A percentile compares a stretch with the other conserved stretches of the same genome.
phyloP scores from a whole-genome alignment of 2,329 filamentous ascomycete species.

The Sclerotinia glacialis region DNA sequence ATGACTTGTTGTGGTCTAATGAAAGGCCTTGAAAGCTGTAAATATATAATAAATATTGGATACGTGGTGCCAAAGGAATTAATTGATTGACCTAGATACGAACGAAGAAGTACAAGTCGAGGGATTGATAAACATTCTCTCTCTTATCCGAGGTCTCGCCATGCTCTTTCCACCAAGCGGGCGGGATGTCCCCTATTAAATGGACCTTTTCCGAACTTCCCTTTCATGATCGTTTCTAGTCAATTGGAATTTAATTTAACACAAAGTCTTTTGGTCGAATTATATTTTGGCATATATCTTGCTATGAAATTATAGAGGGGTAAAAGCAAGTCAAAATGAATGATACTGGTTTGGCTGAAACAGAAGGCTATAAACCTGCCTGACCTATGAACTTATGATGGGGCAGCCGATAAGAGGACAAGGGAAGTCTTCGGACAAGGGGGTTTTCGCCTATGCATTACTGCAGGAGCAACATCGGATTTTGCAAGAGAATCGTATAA shows the following conservation, averaged over 20 bases:
- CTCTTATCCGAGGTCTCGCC: background rate
- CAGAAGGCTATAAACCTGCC: too few relatives aligned
- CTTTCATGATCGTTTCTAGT: background rate
- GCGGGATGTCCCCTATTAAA: slow-evolving; percentile 4
- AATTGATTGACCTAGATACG: background rate
- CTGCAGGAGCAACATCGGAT: slow-evolving; percentile 15
- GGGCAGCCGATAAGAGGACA: slow-evolving; percentile 13
- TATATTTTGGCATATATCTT: too few relatives aligned
- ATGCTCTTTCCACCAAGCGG: slow-evolving; percentile 2
- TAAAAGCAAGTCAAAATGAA: background rate
- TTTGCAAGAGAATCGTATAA: background rate
- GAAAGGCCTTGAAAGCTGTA: slow-evolving; percentile 9
- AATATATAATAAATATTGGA: slow-evolving; percentile 14
- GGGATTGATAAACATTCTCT: background rate
- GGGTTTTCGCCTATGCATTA: slow-evolving; percentile 1
- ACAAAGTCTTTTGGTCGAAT: background rate
- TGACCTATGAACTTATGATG: too few relatives aligned
- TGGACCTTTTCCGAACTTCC: background rate
- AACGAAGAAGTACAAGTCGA: too few relatives aligned
- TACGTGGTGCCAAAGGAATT: slow-evolving; percentile 14
- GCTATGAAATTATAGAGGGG: slow-evolving; percentile 2
- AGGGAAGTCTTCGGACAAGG: slow-evolving; percentile 16
- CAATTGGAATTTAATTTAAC: background rate
- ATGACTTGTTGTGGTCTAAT: background rate
- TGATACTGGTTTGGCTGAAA: slow-evolving; percentile 20